phyloP scores from a whole-genome alignment of 768 basidiomycete genomes.

The Gymnopilus dilepis region DNA sequence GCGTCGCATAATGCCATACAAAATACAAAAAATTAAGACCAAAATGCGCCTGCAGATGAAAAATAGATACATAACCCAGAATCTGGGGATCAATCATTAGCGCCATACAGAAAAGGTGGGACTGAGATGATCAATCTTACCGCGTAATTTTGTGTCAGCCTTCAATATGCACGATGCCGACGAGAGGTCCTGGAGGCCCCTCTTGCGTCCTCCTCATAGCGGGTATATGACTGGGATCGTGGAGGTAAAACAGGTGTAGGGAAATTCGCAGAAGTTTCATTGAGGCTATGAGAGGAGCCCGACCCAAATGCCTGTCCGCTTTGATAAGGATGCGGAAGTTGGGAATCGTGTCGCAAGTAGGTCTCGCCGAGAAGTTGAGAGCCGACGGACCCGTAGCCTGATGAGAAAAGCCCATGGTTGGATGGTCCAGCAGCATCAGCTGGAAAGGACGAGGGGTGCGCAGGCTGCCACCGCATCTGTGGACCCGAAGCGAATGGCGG shows the following conservation, averaged over 20 bases:
- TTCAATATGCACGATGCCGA: background rate
- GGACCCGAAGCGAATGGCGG: background rate
- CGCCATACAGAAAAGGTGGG: too few relatives aligned
- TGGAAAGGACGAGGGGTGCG: background rate
- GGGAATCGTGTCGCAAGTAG: background rate
- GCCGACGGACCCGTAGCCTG: background rate
- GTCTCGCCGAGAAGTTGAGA: background rate
- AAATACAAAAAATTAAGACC: too few relatives aligned
- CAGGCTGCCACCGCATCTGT: background rate
- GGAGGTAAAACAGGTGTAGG: background rate
- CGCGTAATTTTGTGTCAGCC: too few relatives aligned
- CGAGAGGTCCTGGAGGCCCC: background rate
- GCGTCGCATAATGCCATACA: too few relatives aligned
- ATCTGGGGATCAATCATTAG: too few relatives aligned
- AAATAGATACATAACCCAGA: too few relatives aligned
- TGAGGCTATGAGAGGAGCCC: background rate
- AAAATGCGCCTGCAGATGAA: too few relatives aligned
- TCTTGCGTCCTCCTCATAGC: background rate
- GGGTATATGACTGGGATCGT: background rate
- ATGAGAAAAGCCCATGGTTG: background rate
- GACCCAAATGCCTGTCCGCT: background rate
- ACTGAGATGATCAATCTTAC: too few relatives aligned
- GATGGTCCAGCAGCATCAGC: background rate
- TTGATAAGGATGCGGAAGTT: background rate
- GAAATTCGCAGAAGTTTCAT: background rate